A percentile compares a stretch with the other conserved stretches of the same genome.
Evolutionary conservation across 169 alveolate species (phyloP).

Genomic region (Cryptosporidium ubiquitum): DNA sequence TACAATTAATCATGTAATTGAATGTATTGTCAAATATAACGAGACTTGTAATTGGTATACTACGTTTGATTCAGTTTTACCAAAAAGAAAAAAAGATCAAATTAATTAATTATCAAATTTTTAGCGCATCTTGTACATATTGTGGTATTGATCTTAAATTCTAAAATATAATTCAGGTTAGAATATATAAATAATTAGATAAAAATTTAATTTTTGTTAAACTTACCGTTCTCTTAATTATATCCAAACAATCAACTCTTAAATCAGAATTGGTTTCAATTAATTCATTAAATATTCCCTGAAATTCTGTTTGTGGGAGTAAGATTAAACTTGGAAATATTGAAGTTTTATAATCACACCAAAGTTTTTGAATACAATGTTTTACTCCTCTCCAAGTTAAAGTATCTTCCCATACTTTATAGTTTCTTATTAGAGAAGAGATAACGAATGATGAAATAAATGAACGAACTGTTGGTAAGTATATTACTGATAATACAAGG

Average conservation of each 20-base stretch:
- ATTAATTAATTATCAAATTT: neutral
- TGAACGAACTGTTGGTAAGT: conserved; percentile 47
- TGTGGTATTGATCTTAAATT: conserved; percentile 66
- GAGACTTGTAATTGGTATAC: conserved; percentile 32
- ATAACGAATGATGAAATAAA: conserved; percentile 61
- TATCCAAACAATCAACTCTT: conserved; percentile 61
- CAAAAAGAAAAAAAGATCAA: conserved; percentile 38
- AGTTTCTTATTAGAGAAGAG: conserved; percentile 56
- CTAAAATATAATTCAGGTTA: conserved; percentile 1
- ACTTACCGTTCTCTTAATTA: conserved; percentile 59
- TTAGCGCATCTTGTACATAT: conserved; percentile 47
- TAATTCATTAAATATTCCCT: conserved; percentile 46
- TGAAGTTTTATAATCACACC: conserved; percentile 58
- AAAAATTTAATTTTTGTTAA: neutral
- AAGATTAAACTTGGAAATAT: conserved; percentile 63
- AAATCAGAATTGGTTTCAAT: conserved; percentile 67
- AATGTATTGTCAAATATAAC: conserved; percentile 45
- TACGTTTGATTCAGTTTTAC: conserved; percentile 28
- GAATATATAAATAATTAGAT: neutral
- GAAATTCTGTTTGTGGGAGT: conserved; percentile 42
- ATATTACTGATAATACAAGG: conserved; percentile 45
- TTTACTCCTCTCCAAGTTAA: conserved; percentile 68
- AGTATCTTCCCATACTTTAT: conserved; percentile 68
- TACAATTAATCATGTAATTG: conserved; percentile 73
- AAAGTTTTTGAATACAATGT: conserved; percentile 64